Percentiles rank a stretch among this genome's conserved stretches.
Evolutionary conservation across 2,329 filamentous ascomycete species (phyloP).

Genomic region (Aspergillus sergii): DNA sequence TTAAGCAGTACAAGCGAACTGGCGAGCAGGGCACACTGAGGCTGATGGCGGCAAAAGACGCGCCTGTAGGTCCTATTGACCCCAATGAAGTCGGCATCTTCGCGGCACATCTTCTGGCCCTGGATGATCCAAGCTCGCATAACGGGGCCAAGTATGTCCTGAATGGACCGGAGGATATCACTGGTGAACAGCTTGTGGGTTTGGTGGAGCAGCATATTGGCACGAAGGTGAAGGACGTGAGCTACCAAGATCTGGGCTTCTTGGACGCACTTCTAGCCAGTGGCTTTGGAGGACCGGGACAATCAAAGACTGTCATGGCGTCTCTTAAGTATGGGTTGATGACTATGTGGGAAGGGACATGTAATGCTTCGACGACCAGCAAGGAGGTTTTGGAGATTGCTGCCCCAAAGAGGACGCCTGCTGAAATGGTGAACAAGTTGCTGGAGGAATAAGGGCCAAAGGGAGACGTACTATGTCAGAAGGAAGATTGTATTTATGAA

Average conservation of each 20-base stretch:
- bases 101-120: conserved; percentile 39
- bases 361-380: no score
- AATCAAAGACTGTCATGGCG: no score
- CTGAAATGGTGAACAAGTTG: no score
- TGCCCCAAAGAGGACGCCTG: no score
- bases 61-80: conserved; percentile 35
- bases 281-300: no score
- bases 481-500: no score
- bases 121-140: conserved; percentile 30
- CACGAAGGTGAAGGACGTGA: conserved; percentile 30
- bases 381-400: no score
- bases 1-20: conserved; percentile 38
- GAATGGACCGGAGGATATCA: conserved; percentile 46
- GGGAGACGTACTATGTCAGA: no score
- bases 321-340: no score
- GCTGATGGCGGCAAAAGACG: conserved; percentile 32
- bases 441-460: no score
- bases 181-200: conserved; percentile 36
- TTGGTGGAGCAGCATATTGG: conserved; percentile 41
- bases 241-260: conserved; percentile 28
- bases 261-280: no score
- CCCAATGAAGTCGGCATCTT: conserved; percentile 38
- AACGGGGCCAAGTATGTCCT: conserved; percentile 41
- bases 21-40: conserved; percentile 34
- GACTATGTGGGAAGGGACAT: no score